phyloP scores from a whole-genome alignment of 306 rosid species.

The Rosa rugosa region DNA sequence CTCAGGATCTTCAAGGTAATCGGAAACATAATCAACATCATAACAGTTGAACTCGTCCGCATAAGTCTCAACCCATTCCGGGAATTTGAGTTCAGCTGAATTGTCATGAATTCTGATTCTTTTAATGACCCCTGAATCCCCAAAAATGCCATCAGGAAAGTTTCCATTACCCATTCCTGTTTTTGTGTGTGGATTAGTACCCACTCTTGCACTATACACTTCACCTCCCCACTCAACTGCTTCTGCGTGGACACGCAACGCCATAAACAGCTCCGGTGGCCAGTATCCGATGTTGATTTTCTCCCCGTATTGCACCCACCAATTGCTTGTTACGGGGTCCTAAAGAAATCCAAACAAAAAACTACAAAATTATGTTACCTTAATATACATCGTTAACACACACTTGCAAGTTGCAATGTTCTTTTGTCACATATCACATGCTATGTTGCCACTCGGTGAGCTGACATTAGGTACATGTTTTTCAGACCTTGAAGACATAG shows the following conservation, averaged over 20 bases:
- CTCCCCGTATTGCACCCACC: conserved; percentile 73
- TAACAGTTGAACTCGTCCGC: conserved; percentile 58
- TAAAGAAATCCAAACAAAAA: conserved; percentile 7
- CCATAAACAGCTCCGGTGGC: conserved; percentile 50
- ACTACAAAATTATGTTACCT: background rate
- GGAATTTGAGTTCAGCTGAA: conserved; percentile 39
- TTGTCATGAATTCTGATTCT: conserved; percentile 68
- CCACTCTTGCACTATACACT: conserved; percentile 51
- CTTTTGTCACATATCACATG: no score
- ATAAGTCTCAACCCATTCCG: conserved; percentile 31
- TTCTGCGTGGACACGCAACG: conserved; percentile 36
- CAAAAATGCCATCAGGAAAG: conserved; percentile 21
- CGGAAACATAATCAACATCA: conserved; percentile 14
- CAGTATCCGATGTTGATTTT: conserved; percentile 56
- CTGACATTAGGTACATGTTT: background rate
- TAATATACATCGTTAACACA: background rate
- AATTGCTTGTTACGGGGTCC: conserved; percentile 53
- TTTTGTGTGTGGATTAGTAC: conserved; percentile 51
- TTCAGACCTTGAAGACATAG: conserved; percentile 27
- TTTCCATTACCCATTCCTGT: conserved; percentile 62
- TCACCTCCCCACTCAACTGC: conserved; percentile 81
- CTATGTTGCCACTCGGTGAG: no score
- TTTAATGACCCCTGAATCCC: conserved; percentile 23
- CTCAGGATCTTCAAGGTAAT: conserved; percentile 58
- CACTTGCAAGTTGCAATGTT: no score